phyloP scores from a whole-genome alignment of 1,284 basidiomycete genomes.

The Neonothopanus nambi region DNA sequence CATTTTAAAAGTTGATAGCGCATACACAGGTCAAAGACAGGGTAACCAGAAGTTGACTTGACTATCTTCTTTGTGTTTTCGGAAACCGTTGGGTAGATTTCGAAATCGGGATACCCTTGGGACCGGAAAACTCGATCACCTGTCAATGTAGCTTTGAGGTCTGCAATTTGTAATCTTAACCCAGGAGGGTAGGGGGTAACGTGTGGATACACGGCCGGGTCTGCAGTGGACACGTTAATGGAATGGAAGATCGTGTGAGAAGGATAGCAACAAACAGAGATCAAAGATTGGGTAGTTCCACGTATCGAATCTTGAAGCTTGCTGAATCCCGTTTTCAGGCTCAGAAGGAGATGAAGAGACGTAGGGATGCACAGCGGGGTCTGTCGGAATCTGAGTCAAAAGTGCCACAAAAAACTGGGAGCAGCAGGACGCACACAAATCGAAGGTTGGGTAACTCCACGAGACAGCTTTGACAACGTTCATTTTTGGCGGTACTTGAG shows the following conservation, averaged over 20 bases:
- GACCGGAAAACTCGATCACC: not conserved
- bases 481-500: no score
- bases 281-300: constrained; percentile 5
- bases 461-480: not conserved
- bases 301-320: no score
- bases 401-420: no score
- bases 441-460: constrained; percentile 30
- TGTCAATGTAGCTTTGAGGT: no score
- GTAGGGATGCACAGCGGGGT: no score
- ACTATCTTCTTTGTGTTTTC: not conserved
- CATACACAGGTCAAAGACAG: constrained; percentile 34
- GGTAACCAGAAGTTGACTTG: constrained; percentile 25
- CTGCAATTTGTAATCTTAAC: not conserved
- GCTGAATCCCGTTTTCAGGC: no score
- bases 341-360: no score
- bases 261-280: not conserved
- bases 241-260: not conserved
- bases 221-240: not conserved
- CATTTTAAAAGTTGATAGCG: not conserved
- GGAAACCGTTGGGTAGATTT: not conserved
- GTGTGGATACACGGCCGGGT: not conserved
- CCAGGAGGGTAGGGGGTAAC: not conserved
- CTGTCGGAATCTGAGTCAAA: no score
- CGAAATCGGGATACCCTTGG: not conserved
- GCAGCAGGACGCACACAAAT: constrained; percentile 28